phyloP scores from a whole-genome alignment of 805 yeast species.

The Vanderwaltozyma verrucispora region DNA sequence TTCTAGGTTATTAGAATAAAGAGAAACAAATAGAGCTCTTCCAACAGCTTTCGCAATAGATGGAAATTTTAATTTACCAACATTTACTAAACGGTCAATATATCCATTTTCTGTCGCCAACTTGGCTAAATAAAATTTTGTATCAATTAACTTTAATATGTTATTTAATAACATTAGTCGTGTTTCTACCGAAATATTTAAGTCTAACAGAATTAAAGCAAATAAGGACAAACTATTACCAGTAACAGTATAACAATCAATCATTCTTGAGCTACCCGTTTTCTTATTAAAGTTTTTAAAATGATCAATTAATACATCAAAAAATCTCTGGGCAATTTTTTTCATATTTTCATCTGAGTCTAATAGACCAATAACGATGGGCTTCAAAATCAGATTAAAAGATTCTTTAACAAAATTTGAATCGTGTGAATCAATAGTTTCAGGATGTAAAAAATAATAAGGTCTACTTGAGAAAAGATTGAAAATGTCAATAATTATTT shows the following conservation, averaged over 20 bases:
- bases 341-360: conserved; percentile 28
- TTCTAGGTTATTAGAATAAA: conserved; percentile 31
- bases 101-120: conserved; percentile 16
- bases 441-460: conserved; percentile 8
- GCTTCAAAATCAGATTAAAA: conserved; percentile 16
- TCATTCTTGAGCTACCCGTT: conserved; percentile 4
- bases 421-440: conserved; percentile 2
- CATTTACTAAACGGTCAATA: conserved; percentile 10
- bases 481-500: conserved; percentile 13
- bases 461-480: conserved; percentile 15
- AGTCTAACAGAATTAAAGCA: conserved; percentile 25
- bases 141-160: conserved; percentile 30
- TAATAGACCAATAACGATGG: conserved; percentile 29
- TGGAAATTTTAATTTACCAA: conserved; percentile 22
- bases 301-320: conserved; percentile 16
- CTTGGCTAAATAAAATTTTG: conserved; percentile 22
- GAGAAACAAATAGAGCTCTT: conserved; percentile 37
- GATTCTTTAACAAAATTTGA: conserved; percentile 6
- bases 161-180: conserved; percentile 29
- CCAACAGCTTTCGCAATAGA: conserved; percentile 34
- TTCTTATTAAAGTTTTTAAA: conserved; percentile 14
- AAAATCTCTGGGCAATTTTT: conserved; percentile 28
- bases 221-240: conserved; percentile 30
- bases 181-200: conserved; percentile 19
- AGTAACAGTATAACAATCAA: conserved; percentile 8